Evolutionary conservation across 2,329 filamentous ascomycete genomes (phyloP), one percentile per base, ranked within the genome.

Genomic region (Fusarium euwallaceae): DNA sequence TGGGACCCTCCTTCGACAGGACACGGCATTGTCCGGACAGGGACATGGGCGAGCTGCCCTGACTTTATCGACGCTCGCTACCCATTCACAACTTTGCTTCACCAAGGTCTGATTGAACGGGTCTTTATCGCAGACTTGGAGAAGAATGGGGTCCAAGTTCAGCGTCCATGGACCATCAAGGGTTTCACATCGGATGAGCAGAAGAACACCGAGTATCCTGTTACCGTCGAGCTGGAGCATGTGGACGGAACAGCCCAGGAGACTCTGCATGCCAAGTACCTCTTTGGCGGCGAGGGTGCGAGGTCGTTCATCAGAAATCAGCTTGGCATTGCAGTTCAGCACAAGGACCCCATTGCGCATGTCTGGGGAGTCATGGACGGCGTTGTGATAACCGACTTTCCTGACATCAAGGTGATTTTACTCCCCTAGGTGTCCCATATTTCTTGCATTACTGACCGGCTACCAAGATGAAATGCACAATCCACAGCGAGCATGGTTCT

Each of bases 31-130:
- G 84, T 87, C 36, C 87, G 92, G 73, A 94, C 92, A 1, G 91
- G 91, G 32, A 92, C 91, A 6, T 98, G 95, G 95, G 93, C 95
- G 6, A 95, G 93, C 80, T 98, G 95, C 83, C 95, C 95, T 1
- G 91, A 90, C 75, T 98, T 97, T 83, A 92, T 94, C 67, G 91
- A 93, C 64, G 91, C 92, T 16, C 87, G 92, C 60, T 94, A 92
- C 75, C 91, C 91, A 6, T 93, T 93, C 78, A 93, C 92, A 61
- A 91, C 92, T 1, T 88, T 93, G 3, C 83, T 94, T 14, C 92
- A 94, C 78, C 92, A 94, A 80, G 93, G 92, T 7, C 82, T 90
- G 72, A 94, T 94, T 67, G 92, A 94, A 82, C 87, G 90, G 16
- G 90, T 93, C 45, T 91, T 94, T 73, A 91, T 94, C 70, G 85